These are phyloP conservation scores for Nepenthes mirabilis DNA, from an alignment of 148 eudicot genomes.

Conservation along the genomic window DNA sequence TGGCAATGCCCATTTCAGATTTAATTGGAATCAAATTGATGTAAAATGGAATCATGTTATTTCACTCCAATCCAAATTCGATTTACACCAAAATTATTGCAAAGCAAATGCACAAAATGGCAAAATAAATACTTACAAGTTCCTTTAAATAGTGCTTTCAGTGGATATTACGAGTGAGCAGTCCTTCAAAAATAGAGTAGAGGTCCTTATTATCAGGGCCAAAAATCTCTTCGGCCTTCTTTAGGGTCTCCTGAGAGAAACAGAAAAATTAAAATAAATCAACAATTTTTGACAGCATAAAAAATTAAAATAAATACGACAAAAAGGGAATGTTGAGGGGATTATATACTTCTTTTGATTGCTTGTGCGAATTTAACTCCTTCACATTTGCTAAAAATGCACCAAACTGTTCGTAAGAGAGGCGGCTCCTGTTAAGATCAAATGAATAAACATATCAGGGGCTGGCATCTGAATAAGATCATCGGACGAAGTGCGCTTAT, in stretches of 20 bases:
- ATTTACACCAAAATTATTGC: neutral
- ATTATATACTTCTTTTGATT: slow-evolving; percentile 65
- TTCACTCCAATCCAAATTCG: neutral
- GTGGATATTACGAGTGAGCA: slow-evolving; percentile 57
- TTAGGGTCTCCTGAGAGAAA: slow-evolving; percentile 57
- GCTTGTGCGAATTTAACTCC: slow-evolving; percentile 86
- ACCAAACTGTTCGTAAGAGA: slow-evolving; percentile 89
- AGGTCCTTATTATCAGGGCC: slow-evolving; percentile 87
- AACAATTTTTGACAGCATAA: neutral
- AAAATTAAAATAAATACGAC: neutral
- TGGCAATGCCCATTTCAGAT: neutral
- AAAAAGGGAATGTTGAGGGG: neutral
- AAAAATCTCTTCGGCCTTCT: slow-evolving; percentile 83
- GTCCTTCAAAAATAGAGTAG: slow-evolving; percentile 63
- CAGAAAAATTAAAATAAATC: neutral
- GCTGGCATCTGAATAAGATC: neutral
- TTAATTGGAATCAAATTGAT: neutral
- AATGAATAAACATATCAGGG: slow-evolving; percentile 4
- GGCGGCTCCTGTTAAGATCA: slow-evolving; percentile 49
- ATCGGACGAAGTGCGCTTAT: too few species aligned
- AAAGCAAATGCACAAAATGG: neutral
- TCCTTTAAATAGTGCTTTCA: slow-evolving; percentile 12
- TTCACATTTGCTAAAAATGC: slow-evolving; percentile 90
- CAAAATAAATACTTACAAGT: slow-evolving; percentile 4
- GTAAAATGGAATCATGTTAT: neutral